Evolutionary conservation across 441 rosid species (phyloP).

Genomic region (Isatis lusitanica): DNA sequence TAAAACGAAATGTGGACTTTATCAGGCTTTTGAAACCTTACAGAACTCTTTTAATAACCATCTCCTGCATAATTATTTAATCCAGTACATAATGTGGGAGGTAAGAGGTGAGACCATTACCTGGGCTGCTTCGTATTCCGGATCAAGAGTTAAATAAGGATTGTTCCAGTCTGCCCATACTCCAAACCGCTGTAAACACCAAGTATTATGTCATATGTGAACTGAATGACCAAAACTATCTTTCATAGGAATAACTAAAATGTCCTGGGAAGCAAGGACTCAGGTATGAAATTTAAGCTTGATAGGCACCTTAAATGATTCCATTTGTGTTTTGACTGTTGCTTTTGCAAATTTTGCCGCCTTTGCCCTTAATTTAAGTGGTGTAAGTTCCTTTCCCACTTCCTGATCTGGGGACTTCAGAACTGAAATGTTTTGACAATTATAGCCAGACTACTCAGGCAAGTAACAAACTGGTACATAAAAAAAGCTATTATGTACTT

Average conservation of each 20-base stretch:
- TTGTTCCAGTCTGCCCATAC: conserved; percentile 96
- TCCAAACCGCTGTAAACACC: conserved; percentile 82
- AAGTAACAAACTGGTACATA: conserved; percentile 21
- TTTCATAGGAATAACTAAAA: neutral
- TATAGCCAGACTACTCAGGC: conserved; percentile 37
- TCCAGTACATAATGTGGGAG: conserved; percentile 16
- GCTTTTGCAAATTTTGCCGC: conserved; percentile 93
- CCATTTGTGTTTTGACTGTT: conserved; percentile 95
- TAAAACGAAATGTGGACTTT: conserved; percentile 14
- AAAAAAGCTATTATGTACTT: too few species aligned
- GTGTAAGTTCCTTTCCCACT: conserved; percentile 82
- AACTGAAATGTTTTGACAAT: conserved; percentile 59
- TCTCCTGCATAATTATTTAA: conserved; percentile 13
- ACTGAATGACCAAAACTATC: neutral
- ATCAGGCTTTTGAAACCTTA: conserved; percentile 19
- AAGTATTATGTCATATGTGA: neutral
- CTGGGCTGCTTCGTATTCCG: conserved; percentile 97
- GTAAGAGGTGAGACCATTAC: conserved; percentile 45
- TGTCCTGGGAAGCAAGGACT: neutral
- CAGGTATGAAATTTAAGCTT: neutral
- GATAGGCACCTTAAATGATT: conserved; percentile 79
- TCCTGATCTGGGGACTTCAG: conserved; percentile 90
- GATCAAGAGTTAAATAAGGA: conserved; percentile 91
- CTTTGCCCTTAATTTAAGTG: conserved; percentile 83
- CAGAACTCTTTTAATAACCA: conserved; percentile 3